Percentiles rank a stretch among this genome's conserved stretches.
phyloP scores from a whole-genome alignment of 345 rosid genomes.

The Salix udensis region DNA sequence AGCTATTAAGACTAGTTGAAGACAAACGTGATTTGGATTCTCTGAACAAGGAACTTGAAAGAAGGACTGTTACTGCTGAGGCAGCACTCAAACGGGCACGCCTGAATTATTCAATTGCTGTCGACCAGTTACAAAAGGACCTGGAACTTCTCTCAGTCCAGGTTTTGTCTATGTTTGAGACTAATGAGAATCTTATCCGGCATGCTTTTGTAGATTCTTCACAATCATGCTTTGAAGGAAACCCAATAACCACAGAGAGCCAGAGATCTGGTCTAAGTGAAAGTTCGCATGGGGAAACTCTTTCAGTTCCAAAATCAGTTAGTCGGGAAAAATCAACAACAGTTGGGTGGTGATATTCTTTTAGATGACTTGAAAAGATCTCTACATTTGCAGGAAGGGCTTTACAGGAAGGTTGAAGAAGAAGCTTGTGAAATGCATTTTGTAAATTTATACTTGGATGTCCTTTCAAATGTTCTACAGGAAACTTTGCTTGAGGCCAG shows the following conservation, averaged over 20 bases:
- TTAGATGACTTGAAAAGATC: conserved; percentile 73
- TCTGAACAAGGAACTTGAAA: conserved; percentile 71
- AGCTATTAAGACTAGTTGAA: conserved; percentile 52
- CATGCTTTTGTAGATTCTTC: conserved; percentile 68
- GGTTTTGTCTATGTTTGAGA: conserved; percentile 85
- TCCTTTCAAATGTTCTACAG: conserved; percentile 63
- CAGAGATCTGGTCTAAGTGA: conserved; percentile 35
- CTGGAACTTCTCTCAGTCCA: conserved; percentile 87
- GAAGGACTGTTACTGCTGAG: conserved; percentile 74
- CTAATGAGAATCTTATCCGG: conserved; percentile 84
- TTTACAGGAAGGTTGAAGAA: conserved; percentile 73
- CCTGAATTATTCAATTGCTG: conserved; percentile 90
- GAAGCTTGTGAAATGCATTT: conserved; percentile 70
- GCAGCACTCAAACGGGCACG: conserved; percentile 94
- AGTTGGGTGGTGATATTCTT: conserved; percentile 62
- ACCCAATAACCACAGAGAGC: conserved; percentile 28
- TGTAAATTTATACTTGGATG: conserved; percentile 64
- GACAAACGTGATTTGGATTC: conserved; percentile 63
- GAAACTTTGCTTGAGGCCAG: conserved; percentile 62
- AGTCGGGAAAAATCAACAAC: conserved; percentile 44
- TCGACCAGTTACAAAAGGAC: conserved; percentile 89
- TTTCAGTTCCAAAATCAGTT: conserved; percentile 42
- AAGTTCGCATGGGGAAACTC: conserved; percentile 30
- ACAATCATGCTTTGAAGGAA: conserved; percentile 36
- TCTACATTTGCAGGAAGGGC: conserved; percentile 72